These are phyloP conservation scores for Sphaerobolus stellatus DNA, from an alignment of 1,284 basidiomycete genomes.

Conservation along the genomic window DNA sequence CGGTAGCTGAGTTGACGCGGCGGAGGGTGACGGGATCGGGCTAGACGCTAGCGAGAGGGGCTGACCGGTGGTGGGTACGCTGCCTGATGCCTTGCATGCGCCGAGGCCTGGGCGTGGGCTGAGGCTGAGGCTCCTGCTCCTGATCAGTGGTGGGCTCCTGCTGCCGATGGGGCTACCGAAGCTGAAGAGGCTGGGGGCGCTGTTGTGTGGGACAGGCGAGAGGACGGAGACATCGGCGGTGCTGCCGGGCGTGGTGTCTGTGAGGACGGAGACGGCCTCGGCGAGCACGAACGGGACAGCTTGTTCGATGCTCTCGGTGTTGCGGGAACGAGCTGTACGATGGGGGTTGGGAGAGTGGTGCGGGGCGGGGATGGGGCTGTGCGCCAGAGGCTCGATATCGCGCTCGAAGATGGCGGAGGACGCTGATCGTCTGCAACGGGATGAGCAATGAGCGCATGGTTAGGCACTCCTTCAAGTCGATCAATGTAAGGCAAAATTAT, in stretches of 20 bases:
- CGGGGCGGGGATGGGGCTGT: slow-evolving; percentile 16
- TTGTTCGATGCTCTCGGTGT: slow-evolving; percentile 66
- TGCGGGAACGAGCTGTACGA: slow-evolving; percentile 65
- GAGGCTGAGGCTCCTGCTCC: slow-evolving; percentile 38
- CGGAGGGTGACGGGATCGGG: slow-evolving; percentile 20
- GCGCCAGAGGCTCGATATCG: slow-evolving; percentile 70
- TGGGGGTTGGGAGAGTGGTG: slow-evolving; percentile 63
- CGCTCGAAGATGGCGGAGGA: slow-evolving; percentile 81
- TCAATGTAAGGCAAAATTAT: no score
- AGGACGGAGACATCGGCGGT: not conserved
- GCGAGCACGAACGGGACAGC: slow-evolving; percentile 75
- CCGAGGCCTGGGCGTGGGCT: not conserved
- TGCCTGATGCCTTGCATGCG: not conserved
- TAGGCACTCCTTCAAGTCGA: no score
- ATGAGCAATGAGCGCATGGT: no score
- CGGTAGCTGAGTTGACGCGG: slow-evolving; percentile 21
- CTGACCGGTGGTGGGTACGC: not conserved
- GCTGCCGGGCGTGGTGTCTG: no score
- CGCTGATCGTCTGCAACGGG: slow-evolving; percentile 72
- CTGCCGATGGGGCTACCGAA: no score
- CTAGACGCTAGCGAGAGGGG: not conserved
- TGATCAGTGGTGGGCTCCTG: no score
- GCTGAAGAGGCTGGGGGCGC: no score
- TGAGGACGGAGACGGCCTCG: no score
- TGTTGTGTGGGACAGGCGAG: not conserved